Evolutionary conservation across 1,284 basidiomycete genomes (phyloP), one percentile per base, ranked within the genome.

Genomic region (Austroboletus sp.): DNA sequence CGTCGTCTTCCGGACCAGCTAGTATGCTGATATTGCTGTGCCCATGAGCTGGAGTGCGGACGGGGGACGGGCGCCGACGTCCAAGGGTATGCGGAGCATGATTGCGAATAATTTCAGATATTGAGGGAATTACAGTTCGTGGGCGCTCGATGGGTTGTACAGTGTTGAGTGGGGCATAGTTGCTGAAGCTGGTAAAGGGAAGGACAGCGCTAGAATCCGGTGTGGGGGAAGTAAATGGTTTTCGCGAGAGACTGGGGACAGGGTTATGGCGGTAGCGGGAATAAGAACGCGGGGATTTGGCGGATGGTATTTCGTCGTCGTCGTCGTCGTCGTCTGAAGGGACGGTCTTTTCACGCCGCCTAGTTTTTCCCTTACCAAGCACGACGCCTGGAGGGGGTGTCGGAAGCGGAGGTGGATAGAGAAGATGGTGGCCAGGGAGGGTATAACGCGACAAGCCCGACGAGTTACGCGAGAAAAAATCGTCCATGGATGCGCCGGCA

Each of bases 71-170:
- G 15, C 50, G 52, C 8, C 70, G 66, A 27, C 71, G 73, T 55
- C 76, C 76, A 41, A 70, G 69, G 49, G 76, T 70, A 23, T 70
- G 70, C 25, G 81, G 80, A 4, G 81, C 78, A 64, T 89, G 80
- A 23, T 74, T 75, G 36, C 82, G 79, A 50, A 89, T 89, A 51
- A 89, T 89, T 45, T 90, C 87, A 36, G 82, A 85, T 58, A 89
- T 90, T 15, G 85, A 86, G 39, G 87, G 86, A 9, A 80, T 77
- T 42, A 81, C 59, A 26, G 62, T 58, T 55, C 65, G 70, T 38
- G 62, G 57, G 42, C 53, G 58, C 45, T 57, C 58, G 35, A 46
- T 45, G 30, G 51, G 61, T 17, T 54, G 59, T 50, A 56, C 39
- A 34, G 32, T 46, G 51, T 42, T 31, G 42, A 48, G 29, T 25